Conservation (phyloP, 805 yeast genomes). For the Yamadazyma laniorum region DNA sequence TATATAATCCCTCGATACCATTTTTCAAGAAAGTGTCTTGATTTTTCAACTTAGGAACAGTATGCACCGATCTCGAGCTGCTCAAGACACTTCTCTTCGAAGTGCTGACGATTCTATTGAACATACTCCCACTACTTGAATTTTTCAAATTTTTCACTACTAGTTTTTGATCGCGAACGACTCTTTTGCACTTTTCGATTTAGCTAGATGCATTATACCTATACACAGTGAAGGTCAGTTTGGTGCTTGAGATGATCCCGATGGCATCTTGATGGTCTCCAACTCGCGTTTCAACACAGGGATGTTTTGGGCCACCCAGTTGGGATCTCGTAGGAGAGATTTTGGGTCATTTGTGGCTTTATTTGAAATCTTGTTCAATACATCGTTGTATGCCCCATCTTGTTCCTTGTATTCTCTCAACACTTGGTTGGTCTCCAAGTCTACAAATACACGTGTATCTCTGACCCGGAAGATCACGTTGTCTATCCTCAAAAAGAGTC, state of each 20-base stretch:
- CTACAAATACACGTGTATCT: slow-evolving; percentile 83
- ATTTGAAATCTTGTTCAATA: slow-evolving; percentile 24
- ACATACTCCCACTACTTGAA: slow-evolving; percentile 5
- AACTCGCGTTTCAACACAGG: slow-evolving; percentile 32
- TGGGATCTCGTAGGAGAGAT: slow-evolving; percentile 63
- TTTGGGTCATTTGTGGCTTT: slow-evolving; percentile 36
- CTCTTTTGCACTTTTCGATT: too few relatives aligned
- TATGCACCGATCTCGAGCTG: slow-evolving; percentile 48
- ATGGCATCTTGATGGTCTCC: slow-evolving; percentile 7
- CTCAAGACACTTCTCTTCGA: background rate
- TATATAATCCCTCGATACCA: slow-evolving; percentile 67
- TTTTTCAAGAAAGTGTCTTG: slow-evolving; percentile 34
- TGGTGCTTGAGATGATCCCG: too few relatives aligned
- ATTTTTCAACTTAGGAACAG: slow-evolving; percentile 56
- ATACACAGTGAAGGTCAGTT: too few relatives aligned
- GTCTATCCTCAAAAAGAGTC: slow-evolving; percentile 87
- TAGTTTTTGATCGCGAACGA: too few relatives aligned
- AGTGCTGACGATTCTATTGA: slow-evolving; percentile 2
- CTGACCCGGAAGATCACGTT: slow-evolving; percentile 79
- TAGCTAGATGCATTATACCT: too few relatives aligned
- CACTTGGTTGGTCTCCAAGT: slow-evolving; percentile 60
- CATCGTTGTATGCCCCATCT: slow-evolving; percentile 34
- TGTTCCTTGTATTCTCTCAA: slow-evolving; percentile 77
- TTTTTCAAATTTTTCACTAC: slow-evolving; percentile 6
- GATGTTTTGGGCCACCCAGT: slow-evolving; percentile 65